A percentile compares a stretch with the other conserved stretches of the same genome.
phyloP scores from a whole-genome alignment of 2,329 filamentous ascomycete genomes.

The Ilyonectria mors-panacis region DNA sequence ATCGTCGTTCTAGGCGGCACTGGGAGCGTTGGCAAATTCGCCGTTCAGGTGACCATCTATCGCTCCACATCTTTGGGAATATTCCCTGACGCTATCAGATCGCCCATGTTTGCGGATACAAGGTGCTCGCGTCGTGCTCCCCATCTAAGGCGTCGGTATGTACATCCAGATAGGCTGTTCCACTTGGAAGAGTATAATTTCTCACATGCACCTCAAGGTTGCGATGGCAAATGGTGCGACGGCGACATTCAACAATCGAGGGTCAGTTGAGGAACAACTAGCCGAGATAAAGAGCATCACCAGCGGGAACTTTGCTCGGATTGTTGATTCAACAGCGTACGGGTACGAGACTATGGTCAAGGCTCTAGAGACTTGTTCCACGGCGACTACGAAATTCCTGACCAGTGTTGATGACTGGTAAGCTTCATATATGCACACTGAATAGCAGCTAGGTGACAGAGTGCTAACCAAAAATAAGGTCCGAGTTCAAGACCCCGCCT shows the following conservation, averaged over 20 bases:
- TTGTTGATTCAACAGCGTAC: slow-evolving; percentile 53
- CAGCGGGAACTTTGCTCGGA: slow-evolving; percentile 50
- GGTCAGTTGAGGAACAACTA: slow-evolving; percentile 49
- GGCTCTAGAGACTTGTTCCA: slow-evolving; percentile 47
- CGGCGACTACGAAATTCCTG: slow-evolving; percentile 49
- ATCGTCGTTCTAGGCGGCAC: slow-evolving; percentile 54
- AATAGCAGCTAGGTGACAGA: neutral
- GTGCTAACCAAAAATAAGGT: slow-evolving; percentile 32
- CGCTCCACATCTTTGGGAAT: rapidly evolving
- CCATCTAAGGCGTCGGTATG: slow-evolving; percentile 47
- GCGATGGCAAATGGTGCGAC: slow-evolving; percentile 49
- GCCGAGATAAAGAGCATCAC: slow-evolving; percentile 51
- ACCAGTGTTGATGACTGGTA: slow-evolving; percentile 55
- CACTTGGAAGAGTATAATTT: neutral
- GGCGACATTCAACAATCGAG: slow-evolving; percentile 52
- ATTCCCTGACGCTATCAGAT: slow-evolving; percentile 43
- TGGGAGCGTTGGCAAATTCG: slow-evolving; percentile 54
- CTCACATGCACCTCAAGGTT: slow-evolving; percentile 41
- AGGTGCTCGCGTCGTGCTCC: slow-evolving; percentile 56
- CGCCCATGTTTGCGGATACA: slow-evolving; percentile 53
- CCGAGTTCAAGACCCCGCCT: slow-evolving; percentile 41
- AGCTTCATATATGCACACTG: neutral
- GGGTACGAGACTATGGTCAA: slow-evolving; percentile 49
- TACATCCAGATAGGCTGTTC: neutral
- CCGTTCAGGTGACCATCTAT: slow-evolving; percentile 44